These are phyloP conservation scores for Trichoderma gamsii DNA, from an alignment of 495 filamentous ascomycete species.

Conservation along the genomic window DNA sequence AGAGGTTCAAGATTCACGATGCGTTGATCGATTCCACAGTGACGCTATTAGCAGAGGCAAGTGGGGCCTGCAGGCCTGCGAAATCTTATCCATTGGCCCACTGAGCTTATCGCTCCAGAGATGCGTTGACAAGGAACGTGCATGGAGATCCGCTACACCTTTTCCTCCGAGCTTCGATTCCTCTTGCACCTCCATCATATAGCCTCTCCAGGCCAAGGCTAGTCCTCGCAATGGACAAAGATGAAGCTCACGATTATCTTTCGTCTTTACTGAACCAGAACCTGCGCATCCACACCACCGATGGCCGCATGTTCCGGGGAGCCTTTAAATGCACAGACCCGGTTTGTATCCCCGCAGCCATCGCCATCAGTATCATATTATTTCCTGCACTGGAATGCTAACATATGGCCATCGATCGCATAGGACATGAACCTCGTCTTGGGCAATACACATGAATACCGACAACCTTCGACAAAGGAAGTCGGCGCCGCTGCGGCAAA, in stretches of 20 bases:
- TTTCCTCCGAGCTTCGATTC: not conserved
- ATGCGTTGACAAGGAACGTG: no score
- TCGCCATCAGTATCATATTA: not conserved
- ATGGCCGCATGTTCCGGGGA: conserved; percentile 83
- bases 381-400: not conserved
- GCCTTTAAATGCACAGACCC: conserved; percentile 91
- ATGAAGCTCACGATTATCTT: conserved; percentile 37
- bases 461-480: conserved; percentile 53
- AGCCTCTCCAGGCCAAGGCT: not conserved
- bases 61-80: not conserved
- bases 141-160: not conserved
- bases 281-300: conserved; percentile 74
- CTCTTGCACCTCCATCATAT: not conserved
- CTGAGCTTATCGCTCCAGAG: not conserved
- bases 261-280: conserved; percentile 56
- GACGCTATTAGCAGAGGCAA: not conserved
- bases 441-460: conserved; percentile 79
- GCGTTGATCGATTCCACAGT: not conserved
- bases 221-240: conserved; percentile 25
- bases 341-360: conserved; percentile 40
- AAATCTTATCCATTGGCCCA: not conserved
- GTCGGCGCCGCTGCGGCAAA: conserved; percentile 40
- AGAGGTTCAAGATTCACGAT: conserved; percentile 9
- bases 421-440: conserved; percentile 73
- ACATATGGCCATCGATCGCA: not conserved